Percentiles rank a stretch among this genome's conserved stretches.
Conservation (phyloP, 305 asterid genomes). For the Fraxinus nigra region DNA sequence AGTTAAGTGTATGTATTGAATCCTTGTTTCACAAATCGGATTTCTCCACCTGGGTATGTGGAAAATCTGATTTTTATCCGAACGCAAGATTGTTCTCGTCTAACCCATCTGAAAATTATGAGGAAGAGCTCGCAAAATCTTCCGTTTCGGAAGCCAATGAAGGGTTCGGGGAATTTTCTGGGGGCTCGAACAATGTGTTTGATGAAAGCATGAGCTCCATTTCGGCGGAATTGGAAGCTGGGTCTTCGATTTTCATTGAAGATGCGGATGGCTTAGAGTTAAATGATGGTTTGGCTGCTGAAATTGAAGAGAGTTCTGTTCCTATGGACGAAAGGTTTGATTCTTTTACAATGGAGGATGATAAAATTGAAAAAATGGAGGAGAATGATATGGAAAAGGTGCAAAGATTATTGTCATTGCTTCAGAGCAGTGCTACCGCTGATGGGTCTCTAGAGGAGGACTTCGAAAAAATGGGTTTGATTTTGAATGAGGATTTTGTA, state of each 20-base stretch:
- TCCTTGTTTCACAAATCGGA: slow-evolving; percentile 21
- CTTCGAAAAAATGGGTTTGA: slow-evolving; percentile 46
- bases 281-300: slow-evolving; percentile 16
- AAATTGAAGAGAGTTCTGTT: slow-evolving; percentile 14
- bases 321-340: slow-evolving; percentile 17
- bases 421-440: slow-evolving; percentile 50
- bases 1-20: background rate
- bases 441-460: slow-evolving; percentile 44
- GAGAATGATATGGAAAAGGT: slow-evolving; percentile 40
- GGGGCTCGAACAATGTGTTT: slow-evolving; percentile 26
- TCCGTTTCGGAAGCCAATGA: slow-evolving; percentile 19
- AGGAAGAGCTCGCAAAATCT: slow-evolving; percentile 27
- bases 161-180: slow-evolving; percentile 21
- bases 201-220: slow-evolving; percentile 22
- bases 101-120: slow-evolving; percentile 35
- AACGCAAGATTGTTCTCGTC: slow-evolving; percentile 44
- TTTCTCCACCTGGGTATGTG: slow-evolving; percentile 22
- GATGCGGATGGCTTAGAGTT: slow-evolving; percentile 22
- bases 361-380: slow-evolving; percentile 23
- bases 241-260: slow-evolving; percentile 26
- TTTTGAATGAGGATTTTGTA: slow-evolving; percentile 53
- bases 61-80: slow-evolving; percentile 17
- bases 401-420: slow-evolving; percentile 59
- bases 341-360: slow-evolving; percentile 25
- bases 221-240: slow-evolving; percentile 27